A percentile compares a stretch with the other conserved stretches of the same genome.
These are phyloP conservation scores for Sutorius eximius DNA, from an alignment of 1,284 basidiomycete species.

Conservation along the genomic window DNA sequence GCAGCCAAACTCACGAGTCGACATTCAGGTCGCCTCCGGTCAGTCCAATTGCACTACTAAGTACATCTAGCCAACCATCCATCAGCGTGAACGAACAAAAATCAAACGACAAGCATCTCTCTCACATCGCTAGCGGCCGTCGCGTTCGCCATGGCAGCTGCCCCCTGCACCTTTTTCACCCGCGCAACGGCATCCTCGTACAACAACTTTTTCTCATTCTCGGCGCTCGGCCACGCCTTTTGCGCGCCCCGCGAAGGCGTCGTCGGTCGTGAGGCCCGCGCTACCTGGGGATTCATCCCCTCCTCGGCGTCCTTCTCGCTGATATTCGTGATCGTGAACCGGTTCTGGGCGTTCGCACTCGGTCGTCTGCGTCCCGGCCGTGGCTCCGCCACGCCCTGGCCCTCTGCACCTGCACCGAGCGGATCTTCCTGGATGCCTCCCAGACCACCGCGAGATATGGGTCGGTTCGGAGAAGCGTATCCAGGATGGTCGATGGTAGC, in stretches of 20 bases:
- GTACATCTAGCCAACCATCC: background rate
- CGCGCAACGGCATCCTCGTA: slow-evolving; percentile 65
- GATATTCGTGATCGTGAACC: slow-evolving; percentile 39
- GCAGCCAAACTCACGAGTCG: too few relatives aligned
- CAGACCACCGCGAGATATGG: slow-evolving; percentile 25
- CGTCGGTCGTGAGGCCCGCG: slow-evolving; percentile 5
- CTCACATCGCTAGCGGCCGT: slow-evolving; percentile 32
- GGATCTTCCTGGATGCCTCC: slow-evolving; percentile 27
- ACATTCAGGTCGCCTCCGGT: too few relatives aligned
- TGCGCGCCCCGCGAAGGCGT: slow-evolving; percentile 12
- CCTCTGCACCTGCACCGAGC: slow-evolving; percentile 2
- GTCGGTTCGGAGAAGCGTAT: slow-evolving; percentile 21
- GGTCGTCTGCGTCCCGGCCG: slow-evolving; percentile 24
- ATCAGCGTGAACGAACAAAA: slow-evolving; percentile 5
- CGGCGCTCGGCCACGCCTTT: slow-evolving; percentile 51
- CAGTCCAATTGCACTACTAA: too few relatives aligned
- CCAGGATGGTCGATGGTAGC: slow-evolving; percentile 33
- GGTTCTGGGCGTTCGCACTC: slow-evolving; percentile 31
- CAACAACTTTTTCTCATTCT: slow-evolving; percentile 64
- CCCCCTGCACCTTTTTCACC: slow-evolving; percentile 58
- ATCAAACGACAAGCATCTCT: background rate
- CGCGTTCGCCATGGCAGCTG: slow-evolving; percentile 34
- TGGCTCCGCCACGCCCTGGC: slow-evolving; percentile 2
- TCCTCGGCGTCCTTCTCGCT: slow-evolving; percentile 37
- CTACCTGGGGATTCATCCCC: slow-evolving; percentile 28